Conservation (phyloP, 805 yeast genomes). For the Ogataea kodamae region DNA sequence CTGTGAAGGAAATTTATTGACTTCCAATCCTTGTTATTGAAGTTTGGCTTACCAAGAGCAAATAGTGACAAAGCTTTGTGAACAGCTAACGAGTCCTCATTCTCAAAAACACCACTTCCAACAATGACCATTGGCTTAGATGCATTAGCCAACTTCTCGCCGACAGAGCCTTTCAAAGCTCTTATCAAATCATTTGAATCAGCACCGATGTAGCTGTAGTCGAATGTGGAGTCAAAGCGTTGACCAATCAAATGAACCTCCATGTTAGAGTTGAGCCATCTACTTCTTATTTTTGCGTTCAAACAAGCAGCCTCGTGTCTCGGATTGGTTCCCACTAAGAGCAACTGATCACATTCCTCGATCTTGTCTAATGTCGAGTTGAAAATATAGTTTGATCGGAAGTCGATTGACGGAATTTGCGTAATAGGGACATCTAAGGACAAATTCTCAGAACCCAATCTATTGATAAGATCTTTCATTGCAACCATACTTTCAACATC, state of each 20-base stretch:
- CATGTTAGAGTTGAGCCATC: conserved; percentile 64
- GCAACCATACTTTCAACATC: conserved; percentile 84
- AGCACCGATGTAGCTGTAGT: conserved; percentile 59
- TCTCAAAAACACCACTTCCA: conserved; percentile 76
- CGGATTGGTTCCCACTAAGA: conserved; percentile 83
- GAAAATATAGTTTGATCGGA: conserved; percentile 76
- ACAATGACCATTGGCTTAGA: conserved; percentile 73
- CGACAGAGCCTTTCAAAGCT: conserved; percentile 66
- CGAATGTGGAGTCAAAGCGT: conserved; percentile 72
- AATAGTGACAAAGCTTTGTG: conserved; percentile 60
- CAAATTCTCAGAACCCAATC: conserved; percentile 76
- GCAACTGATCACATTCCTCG: conserved; percentile 77
- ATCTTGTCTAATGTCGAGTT: conserved; percentile 76
- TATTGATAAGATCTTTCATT: conserved; percentile 73
- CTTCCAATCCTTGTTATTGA: conserved; percentile 73
- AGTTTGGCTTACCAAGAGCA: conserved; percentile 50
- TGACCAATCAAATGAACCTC: conserved; percentile 75
- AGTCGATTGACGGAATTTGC: conserved; percentile 61
- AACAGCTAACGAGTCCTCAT: conserved; percentile 58
- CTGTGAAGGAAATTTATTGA: conserved; percentile 79
- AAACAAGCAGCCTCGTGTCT: conserved; percentile 87
- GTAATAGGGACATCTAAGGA: conserved; percentile 66
- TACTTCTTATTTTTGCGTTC: conserved; percentile 78
- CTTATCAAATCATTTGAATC: conserved; percentile 51
- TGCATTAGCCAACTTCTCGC: conserved; percentile 63